Evolutionary conservation across 2,329 filamentous ascomycete genomes (phyloP).

Genomic region (Fusarium lyarnte): DNA sequence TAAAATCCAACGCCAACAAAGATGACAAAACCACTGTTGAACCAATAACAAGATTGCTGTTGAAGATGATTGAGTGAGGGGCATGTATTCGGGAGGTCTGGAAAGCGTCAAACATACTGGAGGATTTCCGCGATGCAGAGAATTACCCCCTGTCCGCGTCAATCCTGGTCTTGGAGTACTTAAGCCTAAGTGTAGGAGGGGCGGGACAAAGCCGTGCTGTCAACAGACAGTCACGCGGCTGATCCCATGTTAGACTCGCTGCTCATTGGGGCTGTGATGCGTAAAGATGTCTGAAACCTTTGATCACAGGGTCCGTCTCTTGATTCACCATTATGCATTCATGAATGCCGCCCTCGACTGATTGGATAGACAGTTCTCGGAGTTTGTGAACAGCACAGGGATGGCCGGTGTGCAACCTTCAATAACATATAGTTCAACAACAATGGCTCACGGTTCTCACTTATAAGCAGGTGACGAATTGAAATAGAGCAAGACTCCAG

Average conservation of each 20-base stretch:
- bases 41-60: background rate
- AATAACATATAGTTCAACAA: background rate
- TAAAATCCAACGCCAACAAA: background rate
- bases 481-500: fast-evolving
- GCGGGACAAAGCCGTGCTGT: background rate
- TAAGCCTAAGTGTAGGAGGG: too few relatives aligned
- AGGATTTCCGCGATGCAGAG: background rate
- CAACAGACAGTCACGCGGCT: too few relatives aligned
- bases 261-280: too few relatives aligned
- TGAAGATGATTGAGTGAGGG: background rate
- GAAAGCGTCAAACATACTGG: too few relatives aligned
- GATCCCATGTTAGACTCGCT: too few relatives aligned
- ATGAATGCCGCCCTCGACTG: too few relatives aligned
- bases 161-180: fast-evolving
- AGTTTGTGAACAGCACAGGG: fast-evolving
- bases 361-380: background rate
- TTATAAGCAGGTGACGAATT: too few relatives aligned
- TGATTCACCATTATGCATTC: fast-evolving
- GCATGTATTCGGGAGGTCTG: background rate
- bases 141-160: fast-evolving
- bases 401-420: too few relatives aligned
- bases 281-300: too few relatives aligned
- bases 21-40: background rate
- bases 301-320: too few relatives aligned
- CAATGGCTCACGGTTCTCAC: background rate